Conservation (phyloP, 768 basidiomycete species). For the Rhodosporidiobolus sp. region DNA sequence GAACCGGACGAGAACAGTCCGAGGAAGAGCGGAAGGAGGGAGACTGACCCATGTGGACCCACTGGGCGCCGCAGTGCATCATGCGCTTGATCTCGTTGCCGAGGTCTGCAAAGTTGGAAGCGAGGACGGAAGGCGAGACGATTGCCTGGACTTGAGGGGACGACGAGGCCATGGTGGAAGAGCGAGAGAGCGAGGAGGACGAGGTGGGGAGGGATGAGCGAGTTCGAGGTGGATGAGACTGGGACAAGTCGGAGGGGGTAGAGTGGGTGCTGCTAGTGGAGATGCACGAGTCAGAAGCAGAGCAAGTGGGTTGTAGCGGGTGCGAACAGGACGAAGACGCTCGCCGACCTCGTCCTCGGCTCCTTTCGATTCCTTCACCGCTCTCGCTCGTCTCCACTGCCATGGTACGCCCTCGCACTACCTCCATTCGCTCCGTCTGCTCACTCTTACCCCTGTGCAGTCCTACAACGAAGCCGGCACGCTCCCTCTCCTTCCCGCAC, state of each 20-base stretch:
- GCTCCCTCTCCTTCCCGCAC: background rate
- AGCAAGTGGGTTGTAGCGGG: background rate
- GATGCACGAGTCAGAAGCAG: background rate
- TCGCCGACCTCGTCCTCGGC: background rate
- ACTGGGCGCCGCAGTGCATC: constrained; percentile 86
- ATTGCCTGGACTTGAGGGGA: constrained; percentile 54
- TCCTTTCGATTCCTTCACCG: no score
- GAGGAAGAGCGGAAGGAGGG: background rate
- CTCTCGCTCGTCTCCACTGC: background rate
- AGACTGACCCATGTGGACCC: constrained; percentile 89
- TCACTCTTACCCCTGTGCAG: background rate
- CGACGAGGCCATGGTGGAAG: background rate
- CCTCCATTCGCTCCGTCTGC: no score
- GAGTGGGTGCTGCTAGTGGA: background rate
- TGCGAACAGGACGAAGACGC: no score
- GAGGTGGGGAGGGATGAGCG: background rate
- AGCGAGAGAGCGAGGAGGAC: background rate
- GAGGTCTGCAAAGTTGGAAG: constrained; percentile 93
- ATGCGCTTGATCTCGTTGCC: constrained; percentile 93
- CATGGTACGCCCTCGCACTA: no score
- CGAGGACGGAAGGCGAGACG: constrained; percentile 94
- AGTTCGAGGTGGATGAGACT: no score
- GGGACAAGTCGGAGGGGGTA: background rate
- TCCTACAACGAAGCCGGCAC: constrained; percentile 26
- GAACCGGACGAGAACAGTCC: background rate